Conservation (phyloP, 2,329 filamentous ascomycete species). For the Chaetomiaceae sp. region DNA sequence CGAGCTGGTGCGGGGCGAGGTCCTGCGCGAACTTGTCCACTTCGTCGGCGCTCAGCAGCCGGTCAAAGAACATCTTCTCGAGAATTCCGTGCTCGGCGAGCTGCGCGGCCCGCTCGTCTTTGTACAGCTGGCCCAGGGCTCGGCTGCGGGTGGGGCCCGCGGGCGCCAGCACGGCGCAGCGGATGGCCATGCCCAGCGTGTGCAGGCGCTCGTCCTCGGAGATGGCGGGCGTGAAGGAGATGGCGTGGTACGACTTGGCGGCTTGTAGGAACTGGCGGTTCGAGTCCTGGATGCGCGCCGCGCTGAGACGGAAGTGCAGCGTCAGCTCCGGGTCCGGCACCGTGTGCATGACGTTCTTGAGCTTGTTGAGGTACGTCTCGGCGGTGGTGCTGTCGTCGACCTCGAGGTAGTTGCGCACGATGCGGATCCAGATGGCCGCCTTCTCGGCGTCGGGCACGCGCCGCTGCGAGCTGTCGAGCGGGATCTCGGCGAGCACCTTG, state of each 20-base stretch:
- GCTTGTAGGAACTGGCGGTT: constrained; percentile 86
- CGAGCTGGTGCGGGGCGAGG: constrained; percentile 82
- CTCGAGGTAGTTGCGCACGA: constrained; percentile 90
- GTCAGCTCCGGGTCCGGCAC: constrained; percentile 69
- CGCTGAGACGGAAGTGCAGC: constrained; percentile 83
- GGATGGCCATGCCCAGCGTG: constrained; percentile 80
- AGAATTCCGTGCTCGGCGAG: constrained; percentile 81
- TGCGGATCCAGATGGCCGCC: constrained; percentile 83
- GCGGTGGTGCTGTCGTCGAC: constrained; percentile 84
- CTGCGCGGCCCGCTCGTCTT: constrained; percentile 76
- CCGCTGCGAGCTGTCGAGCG: constrained; percentile 83
- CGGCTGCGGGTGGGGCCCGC: constrained; percentile 81
- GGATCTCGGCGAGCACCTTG: constrained; percentile 72
- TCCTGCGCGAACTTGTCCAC: constrained; percentile 79
- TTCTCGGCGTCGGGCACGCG: constrained; percentile 77
- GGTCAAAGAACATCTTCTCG: constrained; percentile 96
- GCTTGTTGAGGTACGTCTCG: constrained; percentile 85
- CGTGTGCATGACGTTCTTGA: constrained; percentile 85
- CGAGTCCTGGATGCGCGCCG: constrained; percentile 89
- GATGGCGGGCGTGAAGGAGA: constrained; percentile 73
- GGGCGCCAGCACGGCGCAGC: constrained; percentile 86
- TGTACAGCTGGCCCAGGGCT: constrained; percentile 79
- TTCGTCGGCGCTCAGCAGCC: constrained; percentile 74
- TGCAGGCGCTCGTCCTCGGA: constrained; percentile 80
- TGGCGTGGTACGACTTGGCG: constrained; percentile 79